phyloP scores from a whole-genome alignment of 495 filamentous ascomycete species.

The Hamigera avellanea region DNA sequence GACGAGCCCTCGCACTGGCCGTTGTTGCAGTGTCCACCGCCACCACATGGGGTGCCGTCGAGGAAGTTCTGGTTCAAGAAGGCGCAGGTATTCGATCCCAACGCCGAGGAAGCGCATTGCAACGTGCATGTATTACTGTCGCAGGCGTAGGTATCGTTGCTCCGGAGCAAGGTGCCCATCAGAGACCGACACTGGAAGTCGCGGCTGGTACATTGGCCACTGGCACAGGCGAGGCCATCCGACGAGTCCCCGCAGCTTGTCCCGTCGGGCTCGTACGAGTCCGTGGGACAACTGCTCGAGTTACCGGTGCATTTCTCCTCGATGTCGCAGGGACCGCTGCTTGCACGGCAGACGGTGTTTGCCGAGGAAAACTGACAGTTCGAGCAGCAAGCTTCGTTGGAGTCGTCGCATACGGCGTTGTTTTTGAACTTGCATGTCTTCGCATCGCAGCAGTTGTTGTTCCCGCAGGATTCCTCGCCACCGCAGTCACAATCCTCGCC shows the following conservation, averaged over 20 bases:
- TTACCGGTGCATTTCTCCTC: conserved; percentile 71
- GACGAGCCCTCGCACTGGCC: conserved; percentile 58
- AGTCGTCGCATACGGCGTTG: conserved; percentile 71
- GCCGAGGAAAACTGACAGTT: conserved; percentile 61
- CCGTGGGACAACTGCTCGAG: conserved; percentile 59
- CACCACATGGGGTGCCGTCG: conserved; percentile 79
- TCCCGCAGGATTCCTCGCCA: conserved; percentile 54
- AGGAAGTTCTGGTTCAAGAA: conserved; percentile 84
- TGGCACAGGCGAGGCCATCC: conserved; percentile 63
- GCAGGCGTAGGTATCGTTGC: conserved; percentile 77
- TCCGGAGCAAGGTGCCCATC: conserved; percentile 65
- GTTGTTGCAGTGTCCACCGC: conserved; percentile 68
- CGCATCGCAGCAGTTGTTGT: conserved; percentile 74
- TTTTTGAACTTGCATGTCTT: conserved; percentile 78
- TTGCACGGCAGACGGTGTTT: conserved; percentile 64
- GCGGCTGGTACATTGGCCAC: conserved; percentile 89
- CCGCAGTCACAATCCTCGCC: conserved; percentile 97
- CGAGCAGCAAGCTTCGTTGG: conserved; percentile 82
- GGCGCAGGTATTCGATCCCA: conserved; percentile 53
- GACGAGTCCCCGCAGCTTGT: conserved; percentile 46
- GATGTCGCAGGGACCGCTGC: conserved; percentile 71
- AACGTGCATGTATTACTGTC: conserved; percentile 59
- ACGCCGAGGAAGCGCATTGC: conserved; percentile 61
- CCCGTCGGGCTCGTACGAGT: conserved; percentile 61
- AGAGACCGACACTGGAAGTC: conserved; percentile 81